Evolutionary conservation across 148 eudicot species (phyloP), one percentile per base, ranked within the genome.

Genomic region (Polygonum aviculare): DNA sequence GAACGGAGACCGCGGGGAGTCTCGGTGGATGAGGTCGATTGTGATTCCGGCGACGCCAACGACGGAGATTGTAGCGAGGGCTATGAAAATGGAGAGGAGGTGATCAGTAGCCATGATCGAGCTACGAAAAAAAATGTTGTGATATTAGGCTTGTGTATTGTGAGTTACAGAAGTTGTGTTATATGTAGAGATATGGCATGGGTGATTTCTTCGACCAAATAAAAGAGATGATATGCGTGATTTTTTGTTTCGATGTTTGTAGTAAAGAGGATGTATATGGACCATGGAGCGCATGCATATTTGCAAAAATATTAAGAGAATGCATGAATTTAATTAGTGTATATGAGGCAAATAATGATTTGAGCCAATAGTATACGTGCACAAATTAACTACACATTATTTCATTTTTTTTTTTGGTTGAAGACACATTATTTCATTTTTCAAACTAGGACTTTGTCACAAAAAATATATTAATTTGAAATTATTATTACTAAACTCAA

Each of bases 11-110:
- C 48, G 6, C 7, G 48, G 49, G 6, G 85, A 83, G 77, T 83
- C 83, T 3, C 78, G 77, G 60, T 80, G 77, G 39, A 80, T 74
- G 35, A 83, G 80, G 47, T 80, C 78, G 51, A 67, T 7, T 67
- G 55, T 80, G 74, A 83, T 74, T 31, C 83, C 81, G 49, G 7
- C 49, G 45, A 49, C 26, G 63, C 12, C 0, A 8, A 22, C 55
- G 5, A 51, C 1, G 63, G 63, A 19, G 63, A 10, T 21, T 7
- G 22, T 21, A 19, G 31, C 7, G 63, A 57, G 63, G 26, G 63
- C 21, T 57, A 57, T 9, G 4, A 22, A 57, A 57, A 57, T 21
- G 21, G 21, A 57, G 33, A 57, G 63, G 33, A 21, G 33, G 22
- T 51, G 57, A 51, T 51, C 5, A 16, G 57, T 51, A 51, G 35